These are phyloP conservation scores for Thalassiosira delicatula DNA, from an alignment of 352 stramenopile genomes.

Conservation along the genomic window DNA sequence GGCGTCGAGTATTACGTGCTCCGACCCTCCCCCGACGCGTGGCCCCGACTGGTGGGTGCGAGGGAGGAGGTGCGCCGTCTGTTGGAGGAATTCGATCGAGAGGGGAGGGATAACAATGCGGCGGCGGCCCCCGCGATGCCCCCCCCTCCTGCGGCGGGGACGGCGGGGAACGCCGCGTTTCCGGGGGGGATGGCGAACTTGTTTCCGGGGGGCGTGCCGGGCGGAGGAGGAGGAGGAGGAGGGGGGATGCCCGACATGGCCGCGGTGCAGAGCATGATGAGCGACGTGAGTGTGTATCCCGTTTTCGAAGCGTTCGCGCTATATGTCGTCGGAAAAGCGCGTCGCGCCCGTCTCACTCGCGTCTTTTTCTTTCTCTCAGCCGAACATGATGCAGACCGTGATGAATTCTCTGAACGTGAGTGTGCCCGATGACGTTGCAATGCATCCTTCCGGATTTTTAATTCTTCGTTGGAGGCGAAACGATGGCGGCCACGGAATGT, in stretches of 20 bases:
- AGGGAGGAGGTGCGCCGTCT: constrained; percentile 54
- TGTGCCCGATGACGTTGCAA: constrained; percentile 2
- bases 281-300: constrained; percentile 29
- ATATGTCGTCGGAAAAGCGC: background rate
- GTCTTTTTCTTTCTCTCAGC: too few relatives aligned
- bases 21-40: constrained; percentile 69
- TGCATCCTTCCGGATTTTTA: background rate
- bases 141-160: background rate
- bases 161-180: too few relatives aligned
- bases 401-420: constrained; percentile 70
- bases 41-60: constrained; percentile 68
- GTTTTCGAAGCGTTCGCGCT: background rate
- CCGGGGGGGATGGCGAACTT: constrained; percentile 6
- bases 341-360: background rate
- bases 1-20: constrained; percentile 65
- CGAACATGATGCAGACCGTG: constrained; percentile 61
- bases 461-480: background rate
- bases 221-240: constrained; percentile 14
- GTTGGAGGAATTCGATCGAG: constrained; percentile 26
- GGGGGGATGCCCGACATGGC: constrained; percentile 34
- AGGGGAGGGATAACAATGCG: constrained; percentile 13
- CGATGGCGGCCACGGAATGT: background rate
- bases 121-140: constrained; percentile 13
- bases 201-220: constrained; percentile 26
- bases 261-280: constrained; percentile 65